Evolutionary conservation across 148 eudicot species (phyloP), one percentile per base, ranked within the genome.

Genomic region (Pouteria glomerata): DNA sequence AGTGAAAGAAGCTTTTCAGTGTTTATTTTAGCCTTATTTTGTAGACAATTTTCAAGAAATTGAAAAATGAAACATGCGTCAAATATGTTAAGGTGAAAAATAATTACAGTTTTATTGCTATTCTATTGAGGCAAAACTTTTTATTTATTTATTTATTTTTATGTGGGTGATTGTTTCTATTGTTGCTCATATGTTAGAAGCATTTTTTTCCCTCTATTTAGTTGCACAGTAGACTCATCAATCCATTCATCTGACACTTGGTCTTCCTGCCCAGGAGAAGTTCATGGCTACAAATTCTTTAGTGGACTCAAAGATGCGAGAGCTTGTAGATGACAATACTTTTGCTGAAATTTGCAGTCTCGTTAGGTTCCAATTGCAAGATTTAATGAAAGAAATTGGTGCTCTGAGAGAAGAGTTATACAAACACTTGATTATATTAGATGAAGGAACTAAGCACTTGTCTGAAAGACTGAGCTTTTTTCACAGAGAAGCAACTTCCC

Each of bases 341-440:
- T 76, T 69, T 68, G 44, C 63, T 48, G 81, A 85, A 35, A 58
- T 50, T 63, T 68, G 68, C 74, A 68, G 72, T 67, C 76, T 77
- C 77, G 53, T 84, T 79, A 70, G 75, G 30, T 63, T 37, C 67
- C 83, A 78, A 69, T 73, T 91, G 74, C 87, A 82, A 78, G 83
- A 76, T 75, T 71, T 86, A 37, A 53, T 48, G 39, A 71, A 72
- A 74, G 85, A 74, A 39, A 73, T 89, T 73, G 82, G 66, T 83
- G 76, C 78, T 74, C 68, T 89, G 51, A 84, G 84, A 74, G 89
- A 80, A 68, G 72, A 76, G 57, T 59, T 95, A 51, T 62, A 70
- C 50, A 76, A 75, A 35, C 82, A 91, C 78, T 78, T 82, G 8
- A 58, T 44, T 44, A 77, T 77, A 47, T 68, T 89, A 68, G 76